Evolutionary conservation across 345 rosid species (phyloP).

Genomic region (Litchi chinensis): DNA sequence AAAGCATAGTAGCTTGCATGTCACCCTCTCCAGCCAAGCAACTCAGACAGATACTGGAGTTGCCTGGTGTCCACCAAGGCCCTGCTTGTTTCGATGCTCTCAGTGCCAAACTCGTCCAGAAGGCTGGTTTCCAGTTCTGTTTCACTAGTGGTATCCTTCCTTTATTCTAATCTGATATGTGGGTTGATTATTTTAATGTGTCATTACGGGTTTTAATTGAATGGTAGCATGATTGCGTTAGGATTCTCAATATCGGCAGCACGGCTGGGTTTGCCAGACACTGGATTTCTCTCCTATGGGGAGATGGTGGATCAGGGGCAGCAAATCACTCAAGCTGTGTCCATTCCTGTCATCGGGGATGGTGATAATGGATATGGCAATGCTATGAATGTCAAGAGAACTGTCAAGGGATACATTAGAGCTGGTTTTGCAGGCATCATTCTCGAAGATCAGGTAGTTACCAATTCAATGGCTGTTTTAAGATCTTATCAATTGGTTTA

Average conservation of each 20-base stretch:
- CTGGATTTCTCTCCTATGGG: constrained; percentile 78
- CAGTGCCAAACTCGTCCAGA: constrained; percentile 81
- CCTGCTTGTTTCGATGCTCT: constrained; percentile 98
- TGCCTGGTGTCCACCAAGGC: constrained; percentile 80
- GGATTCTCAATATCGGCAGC: constrained; percentile 90
- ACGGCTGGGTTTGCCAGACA: constrained; percentile 73
- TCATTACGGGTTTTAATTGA: no score
- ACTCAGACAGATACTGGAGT: constrained; percentile 61
- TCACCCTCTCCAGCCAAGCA: constrained; percentile 34
- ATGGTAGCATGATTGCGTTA: constrained; percentile 29
- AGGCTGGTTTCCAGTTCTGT: constrained; percentile 72
- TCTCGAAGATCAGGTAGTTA: constrained; percentile 72
- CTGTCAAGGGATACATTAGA: constrained; percentile 74
- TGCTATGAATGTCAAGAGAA: constrained; percentile 87
- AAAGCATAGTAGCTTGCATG: constrained; percentile 16
- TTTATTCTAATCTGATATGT: neutral
- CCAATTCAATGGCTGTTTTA: neutral
- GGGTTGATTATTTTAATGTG: no score
- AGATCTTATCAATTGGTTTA: neutral
- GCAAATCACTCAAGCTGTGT: constrained; percentile 71
- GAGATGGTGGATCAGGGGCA: constrained; percentile 92
- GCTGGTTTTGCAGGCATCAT: constrained; percentile 92
- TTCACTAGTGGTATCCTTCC: constrained; percentile 65
- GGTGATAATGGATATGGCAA: constrained; percentile 86
- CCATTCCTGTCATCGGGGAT: constrained; percentile 87